Evolutionary conservation across 176 grass and related monocot genomes (phyloP), one percentile per base, ranked within the genome.

Genomic region (Oryza australiensis): DNA sequence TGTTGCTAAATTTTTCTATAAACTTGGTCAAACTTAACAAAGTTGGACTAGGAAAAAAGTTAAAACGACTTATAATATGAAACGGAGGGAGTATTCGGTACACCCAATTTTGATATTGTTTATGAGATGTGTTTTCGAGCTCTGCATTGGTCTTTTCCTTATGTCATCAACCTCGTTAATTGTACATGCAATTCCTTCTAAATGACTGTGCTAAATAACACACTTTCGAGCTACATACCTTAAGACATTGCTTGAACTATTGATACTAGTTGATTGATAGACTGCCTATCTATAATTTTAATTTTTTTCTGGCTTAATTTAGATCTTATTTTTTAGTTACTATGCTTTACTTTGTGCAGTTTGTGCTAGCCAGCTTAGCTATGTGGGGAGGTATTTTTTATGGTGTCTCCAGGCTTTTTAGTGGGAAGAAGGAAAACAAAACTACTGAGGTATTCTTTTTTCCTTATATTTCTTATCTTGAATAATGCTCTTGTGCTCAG

Each of bases 301-400:
- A 9, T 40, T 51, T 34, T 60, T 70, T 32, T 26, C 16, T 80
- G 70, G 24, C 33, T 57, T 68, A 11, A 26, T 62, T 68, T 75
- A 1, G 5, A 12, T 74, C 8, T 7, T 51, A 22, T 70, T 63
- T 22, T 42, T 67, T 66, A 28, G 66, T 76, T 20, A 70, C 26
- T 67, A 67, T 83, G 12, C 48, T 43, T 20, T 68, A 9, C 24
- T 29, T 34, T 75, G 14, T 84, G 43, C 62, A 97, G 94, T 91
- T 97, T 87, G 94, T 97, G 45, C 78, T 97, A 20, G 70, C 85
- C 38, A 97, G 91, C 57, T 62, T 97, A 3, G 76, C 81, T 3
- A 77, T 73, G 84, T 97, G 94, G 94, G 94, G 88, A 12, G 51
- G 24, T 38, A 0, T 89, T 45, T 70, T 91, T 14, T 97, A 83